These are phyloP conservation scores for Chamaecyparis obtusa DNA, from an alignment of 75 land plant genomes.

Conservation along the genomic window DNA sequence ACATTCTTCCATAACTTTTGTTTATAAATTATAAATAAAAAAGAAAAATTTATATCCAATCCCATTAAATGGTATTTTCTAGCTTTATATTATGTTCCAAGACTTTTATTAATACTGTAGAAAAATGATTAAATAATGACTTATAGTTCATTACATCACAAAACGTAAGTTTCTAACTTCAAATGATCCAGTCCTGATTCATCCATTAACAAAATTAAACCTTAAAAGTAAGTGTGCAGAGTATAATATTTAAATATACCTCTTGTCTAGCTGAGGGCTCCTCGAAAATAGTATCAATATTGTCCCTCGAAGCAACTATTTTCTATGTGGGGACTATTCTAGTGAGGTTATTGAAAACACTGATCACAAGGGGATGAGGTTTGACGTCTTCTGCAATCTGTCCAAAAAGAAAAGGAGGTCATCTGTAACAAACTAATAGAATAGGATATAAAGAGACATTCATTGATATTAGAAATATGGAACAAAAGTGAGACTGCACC, in stretches of 20 bases:
- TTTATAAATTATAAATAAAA: too few species aligned
- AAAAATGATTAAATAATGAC: too few species aligned
- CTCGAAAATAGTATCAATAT: constrained; percentile 16
- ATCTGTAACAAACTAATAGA: neutral
- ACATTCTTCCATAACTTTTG: too few species aligned
- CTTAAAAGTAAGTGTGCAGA: too few species aligned
- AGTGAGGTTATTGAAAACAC: neutral
- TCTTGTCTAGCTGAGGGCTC: constrained; percentile 17
- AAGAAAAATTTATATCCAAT: neutral
- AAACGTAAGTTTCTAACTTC: too few species aligned
- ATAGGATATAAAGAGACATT: neutral
- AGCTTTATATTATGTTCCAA: too few species aligned
- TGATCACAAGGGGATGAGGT: constrained; percentile 10
- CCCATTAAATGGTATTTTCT: too few species aligned
- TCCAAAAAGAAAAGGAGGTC: neutral
- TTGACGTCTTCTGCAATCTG: constrained; percentile 23
- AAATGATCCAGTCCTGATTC: too few species aligned
- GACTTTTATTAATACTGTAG: too few species aligned
- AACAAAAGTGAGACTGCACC: constrained; percentile 14
- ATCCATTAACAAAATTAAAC: neutral
- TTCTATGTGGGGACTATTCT: constrained; percentile 19
- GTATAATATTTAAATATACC: neutral
- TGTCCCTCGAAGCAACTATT: constrained; percentile 11
- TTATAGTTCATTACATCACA: too few species aligned
- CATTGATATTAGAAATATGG: neutral